Evolutionary conservation across 345 rosid genomes (phyloP), one percentile per base, ranked within the genome.

Genomic region (Mangifera indica): DNA sequence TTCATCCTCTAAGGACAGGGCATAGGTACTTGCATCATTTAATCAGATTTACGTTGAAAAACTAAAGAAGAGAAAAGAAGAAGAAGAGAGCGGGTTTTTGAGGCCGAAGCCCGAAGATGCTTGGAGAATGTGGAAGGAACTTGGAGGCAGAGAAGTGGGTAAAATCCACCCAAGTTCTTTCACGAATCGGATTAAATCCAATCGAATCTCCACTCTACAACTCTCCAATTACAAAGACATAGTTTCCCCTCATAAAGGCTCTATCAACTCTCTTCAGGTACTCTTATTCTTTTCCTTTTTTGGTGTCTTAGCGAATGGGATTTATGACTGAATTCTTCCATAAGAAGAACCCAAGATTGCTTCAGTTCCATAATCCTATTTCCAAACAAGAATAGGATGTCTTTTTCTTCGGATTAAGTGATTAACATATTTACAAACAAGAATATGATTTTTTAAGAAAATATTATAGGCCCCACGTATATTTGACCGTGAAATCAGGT

Each of bases 231-330:
- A 73, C 73, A 92, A 92, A 78, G 98, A 94, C 74, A 81, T 92
- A 37, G 89, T 92, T 65, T 90, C 97, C 44, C 78, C 97, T 74
- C 98, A 94, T 64, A 84, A 85, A 70, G 97, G 96, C 80, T 78
- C 98, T 86, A 76, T 94, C 62, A 94, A 90, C 83, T 89, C 97
- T 72, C 91, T 94, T 68, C 98, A 92, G 92, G 95, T 94, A 68
- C 72, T 46, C 20, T 22, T 21, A 13, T 71, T 25, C 5, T 42
- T 44, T 66, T 29, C 32, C 32, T 29, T 29, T 14, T 0, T 37
- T 6, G 0, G 42, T 37, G 9, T 37, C 42, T 37, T 37, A 37
- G 9, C 8, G 7, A 6, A 37, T 37, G 42, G 42, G 42, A 37
- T 5, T 37, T 37, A 37, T 34, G 6, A 34, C 37, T 34, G 37